phyloP scores from a whole-genome alignment of 106 monocot genomes.

The Apostasia shenzhenica region DNA sequence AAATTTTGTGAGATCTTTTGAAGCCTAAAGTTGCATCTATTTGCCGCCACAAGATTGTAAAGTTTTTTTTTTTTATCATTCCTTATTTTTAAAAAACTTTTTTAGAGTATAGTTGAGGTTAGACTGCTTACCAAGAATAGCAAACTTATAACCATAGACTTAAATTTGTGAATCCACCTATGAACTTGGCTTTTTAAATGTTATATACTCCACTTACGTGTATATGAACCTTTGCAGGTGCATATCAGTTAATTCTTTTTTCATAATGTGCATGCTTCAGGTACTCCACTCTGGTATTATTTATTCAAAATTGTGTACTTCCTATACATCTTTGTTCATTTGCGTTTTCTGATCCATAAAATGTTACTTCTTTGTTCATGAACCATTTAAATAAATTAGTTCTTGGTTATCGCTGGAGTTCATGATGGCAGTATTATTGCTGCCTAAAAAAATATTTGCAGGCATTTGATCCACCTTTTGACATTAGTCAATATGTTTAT shows the following conservation, averaged over 20 bases:
- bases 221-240: conserved; percentile 54
- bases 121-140: too few species aligned
- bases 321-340: neutral
- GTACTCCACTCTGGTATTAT: conserved; percentile 22
- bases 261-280: conserved; percentile 97
- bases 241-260: conserved; percentile 68
- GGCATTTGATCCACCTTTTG: conserved; percentile 97
- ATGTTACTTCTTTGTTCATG: neutral
- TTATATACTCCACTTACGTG: too few species aligned
- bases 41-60: too few species aligned
- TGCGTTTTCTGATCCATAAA: neutral
- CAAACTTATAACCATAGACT: too few species aligned
- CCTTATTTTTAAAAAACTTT: too few species aligned
- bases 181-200: too few species aligned
- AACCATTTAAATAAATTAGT: neutral
- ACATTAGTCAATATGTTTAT: conserved; percentile 68
- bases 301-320: neutral
- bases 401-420: neutral
- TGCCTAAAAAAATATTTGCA: conserved; percentile 15
- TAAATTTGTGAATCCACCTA: too few species aligned
- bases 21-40: too few species aligned
- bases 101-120: too few species aligned
- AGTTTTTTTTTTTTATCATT: too few species aligned
- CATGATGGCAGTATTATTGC: neutral
- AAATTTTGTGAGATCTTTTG: too few species aligned